Percentiles rank a stretch among this genome's conserved stretches.
These are phyloP conservation scores for Guadua angustifolia DNA, from an alignment of 176 grass and related monocot genomes.

Conservation along the genomic window DNA sequence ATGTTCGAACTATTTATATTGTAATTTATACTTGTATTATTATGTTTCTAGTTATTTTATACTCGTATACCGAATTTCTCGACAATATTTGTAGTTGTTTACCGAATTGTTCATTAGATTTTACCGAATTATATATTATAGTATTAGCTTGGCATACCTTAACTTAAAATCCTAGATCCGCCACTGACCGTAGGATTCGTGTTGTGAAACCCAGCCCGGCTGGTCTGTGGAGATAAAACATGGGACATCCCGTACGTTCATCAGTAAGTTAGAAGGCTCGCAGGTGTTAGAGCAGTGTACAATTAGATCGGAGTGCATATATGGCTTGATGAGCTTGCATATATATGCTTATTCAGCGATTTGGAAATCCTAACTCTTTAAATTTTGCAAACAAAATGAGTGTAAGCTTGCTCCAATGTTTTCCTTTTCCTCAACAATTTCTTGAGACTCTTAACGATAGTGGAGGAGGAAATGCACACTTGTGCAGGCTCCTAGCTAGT, in stretches of 20 bases:
- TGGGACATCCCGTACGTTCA: too few relatives aligned
- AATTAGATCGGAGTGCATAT: background rate
- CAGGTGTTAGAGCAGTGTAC: background rate
- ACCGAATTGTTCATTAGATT: too few relatives aligned
- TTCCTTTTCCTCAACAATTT: constrained; percentile 12
- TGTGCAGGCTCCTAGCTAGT: background rate
- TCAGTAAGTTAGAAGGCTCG: too few relatives aligned
- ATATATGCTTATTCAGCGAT: background rate
- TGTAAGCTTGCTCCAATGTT: background rate
- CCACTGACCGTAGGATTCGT: background rate
- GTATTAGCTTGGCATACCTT: too few relatives aligned
- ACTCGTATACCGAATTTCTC: too few relatives aligned
- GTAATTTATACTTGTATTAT: too few relatives aligned
- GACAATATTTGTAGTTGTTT: too few relatives aligned
- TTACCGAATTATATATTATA: too few relatives aligned
- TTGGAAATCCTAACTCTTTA: background rate
- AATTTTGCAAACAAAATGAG: background rate
- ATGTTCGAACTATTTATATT: too few relatives aligned
- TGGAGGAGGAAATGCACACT: background rate
- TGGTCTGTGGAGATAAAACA: background rate
- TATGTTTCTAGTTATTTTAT: too few relatives aligned
- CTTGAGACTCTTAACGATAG: background rate
- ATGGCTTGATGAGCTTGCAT: background rate
- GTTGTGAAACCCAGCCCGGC: background rate
- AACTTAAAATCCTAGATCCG: too few relatives aligned